Conservation (phyloP, 805 yeast species). For the Metschnikowia peoriensis region DNA sequence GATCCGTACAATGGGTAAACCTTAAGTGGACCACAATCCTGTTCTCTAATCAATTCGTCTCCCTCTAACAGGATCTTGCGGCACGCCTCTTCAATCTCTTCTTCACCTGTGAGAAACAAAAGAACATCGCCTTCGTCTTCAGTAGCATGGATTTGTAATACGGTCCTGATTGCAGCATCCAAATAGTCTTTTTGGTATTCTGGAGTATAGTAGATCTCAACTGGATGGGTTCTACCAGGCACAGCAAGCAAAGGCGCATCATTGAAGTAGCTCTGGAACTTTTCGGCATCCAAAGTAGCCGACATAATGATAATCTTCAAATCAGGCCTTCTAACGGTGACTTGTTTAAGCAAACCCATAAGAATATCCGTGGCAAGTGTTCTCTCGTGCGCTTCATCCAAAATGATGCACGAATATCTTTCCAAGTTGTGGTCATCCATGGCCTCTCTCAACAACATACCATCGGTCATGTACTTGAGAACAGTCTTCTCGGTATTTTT, state of each 20-base stretch:
- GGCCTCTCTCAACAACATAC: constrained; percentile 95
- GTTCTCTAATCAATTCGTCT: constrained; percentile 85
- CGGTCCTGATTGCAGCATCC: constrained; percentile 94
- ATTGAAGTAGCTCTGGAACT: constrained; percentile 85
- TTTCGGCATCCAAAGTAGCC: constrained; percentile 96
- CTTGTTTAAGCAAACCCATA: constrained; percentile 90
- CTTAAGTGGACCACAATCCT: constrained; percentile 81
- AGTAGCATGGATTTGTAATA: constrained; percentile 93
- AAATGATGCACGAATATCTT: constrained; percentile 82
- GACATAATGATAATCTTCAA: constrained; percentile 93
- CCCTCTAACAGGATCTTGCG: constrained; percentile 83
- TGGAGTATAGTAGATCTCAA: constrained; percentile 94
- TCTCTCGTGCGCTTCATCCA: constrained; percentile 98
- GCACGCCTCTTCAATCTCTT: constrained; percentile 96
- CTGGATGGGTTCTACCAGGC: constrained; percentile 98
- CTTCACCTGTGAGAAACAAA: constrained; percentile 91
- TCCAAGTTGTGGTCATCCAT: constrained; percentile 89
- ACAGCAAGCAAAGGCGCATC: constrained; percentile 94
- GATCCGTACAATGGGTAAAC: constrained; percentile 97
- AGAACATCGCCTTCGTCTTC: constrained; percentile 91
- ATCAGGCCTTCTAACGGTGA: constrained; percentile 77
- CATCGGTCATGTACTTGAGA: constrained; percentile 96
- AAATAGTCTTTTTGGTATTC: constrained; percentile 93
- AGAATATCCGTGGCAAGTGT: constrained; percentile 94
- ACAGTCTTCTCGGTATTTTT: constrained; percentile 77